Conservation (phyloP, 1,284 basidiomycete species). For the Clitocybe nebularis region DNA sequence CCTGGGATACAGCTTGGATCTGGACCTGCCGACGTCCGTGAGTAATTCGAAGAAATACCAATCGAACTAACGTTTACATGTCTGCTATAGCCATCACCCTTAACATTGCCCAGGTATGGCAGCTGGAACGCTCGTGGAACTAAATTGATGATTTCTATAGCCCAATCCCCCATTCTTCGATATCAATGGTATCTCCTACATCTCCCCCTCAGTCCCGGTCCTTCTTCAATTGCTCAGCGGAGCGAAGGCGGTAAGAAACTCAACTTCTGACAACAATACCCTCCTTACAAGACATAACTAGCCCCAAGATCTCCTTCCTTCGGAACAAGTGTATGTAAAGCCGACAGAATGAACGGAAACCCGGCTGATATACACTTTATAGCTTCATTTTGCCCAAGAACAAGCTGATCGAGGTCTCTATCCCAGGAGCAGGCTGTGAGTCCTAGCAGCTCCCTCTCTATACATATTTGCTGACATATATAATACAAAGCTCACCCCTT, state of each 20-base stretch:
- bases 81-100: constrained; percentile 24
- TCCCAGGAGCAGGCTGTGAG: constrained; percentile 29
- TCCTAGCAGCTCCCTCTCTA: not conserved
- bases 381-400: constrained; percentile 28
- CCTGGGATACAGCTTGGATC: constrained; percentile 15
- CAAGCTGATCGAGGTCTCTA: constrained; percentile 27
- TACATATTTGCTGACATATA: not conserved
- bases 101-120: constrained; percentile 23
- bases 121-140: no score
- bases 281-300: constrained; percentile 6
- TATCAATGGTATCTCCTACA: constrained; percentile 34
- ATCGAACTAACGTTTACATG: not conserved
- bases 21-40: constrained; percentile 16
- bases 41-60: constrained; percentile 1
- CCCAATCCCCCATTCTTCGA: constrained; percentile 34
- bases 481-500: constrained; percentile 28
- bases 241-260: constrained; percentile 17
- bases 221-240: constrained; percentile 37
- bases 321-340: constrained; percentile 18
- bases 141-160: no score
- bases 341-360: not conserved
- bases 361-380: constrained; percentile 1
- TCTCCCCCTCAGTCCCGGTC: constrained; percentile 32
- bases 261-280: not conserved
- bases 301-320: constrained; percentile 33